These are phyloP conservation scores for Erythrobasidium yunnanense DNA, from an alignment of 768 basidiomycete genomes.

Conservation along the genomic window DNA sequence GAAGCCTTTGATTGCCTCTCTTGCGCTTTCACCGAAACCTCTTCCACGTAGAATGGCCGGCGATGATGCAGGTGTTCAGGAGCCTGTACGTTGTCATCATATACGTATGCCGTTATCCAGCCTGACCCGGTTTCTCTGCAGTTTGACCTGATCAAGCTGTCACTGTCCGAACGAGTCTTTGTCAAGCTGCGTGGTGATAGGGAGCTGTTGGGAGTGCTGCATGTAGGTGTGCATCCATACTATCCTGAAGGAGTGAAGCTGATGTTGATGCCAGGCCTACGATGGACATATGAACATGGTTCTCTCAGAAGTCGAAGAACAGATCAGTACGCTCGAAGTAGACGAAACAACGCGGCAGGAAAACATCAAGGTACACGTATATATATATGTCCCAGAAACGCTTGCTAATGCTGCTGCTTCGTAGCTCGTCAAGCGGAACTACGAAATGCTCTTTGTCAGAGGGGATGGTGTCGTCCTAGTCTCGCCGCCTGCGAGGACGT, in stretches of 20 bases:
- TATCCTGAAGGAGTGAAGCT: background rate
- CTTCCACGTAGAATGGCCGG: background rate
- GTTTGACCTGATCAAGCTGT: constrained; percentile 90
- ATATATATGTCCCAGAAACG: background rate
- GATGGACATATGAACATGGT: constrained; percentile 99
- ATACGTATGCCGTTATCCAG: background rate
- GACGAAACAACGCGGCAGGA: constrained; percentile 55
- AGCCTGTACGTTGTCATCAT: background rate
- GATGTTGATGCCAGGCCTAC: constrained; percentile 59
- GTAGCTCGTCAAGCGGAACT: constrained; percentile 80
- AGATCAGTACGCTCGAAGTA: constrained; percentile 84
- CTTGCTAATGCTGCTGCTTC: background rate
- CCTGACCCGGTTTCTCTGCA: constrained; percentile 52
- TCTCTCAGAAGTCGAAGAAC: constrained; percentile 93
- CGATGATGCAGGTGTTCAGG: constrained; percentile 15
- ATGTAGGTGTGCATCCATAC: constrained; percentile 52
- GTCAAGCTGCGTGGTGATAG: constrained; percentile 93
- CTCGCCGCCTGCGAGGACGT: constrained; percentile 25
- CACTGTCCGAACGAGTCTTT: constrained; percentile 93
- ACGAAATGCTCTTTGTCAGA: constrained; percentile 96
- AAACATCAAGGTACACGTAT: constrained; percentile 49
- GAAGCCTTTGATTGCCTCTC: background rate
- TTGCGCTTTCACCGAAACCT: background rate
- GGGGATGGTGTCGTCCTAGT: constrained; percentile 28
- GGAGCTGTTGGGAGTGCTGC: constrained; percentile 78